A percentile compares a stretch with the other conserved stretches of the same genome.
phyloP scores from a whole-genome alignment of 148 eudicot genomes.

The Chenopodium quinoa region DNA sequence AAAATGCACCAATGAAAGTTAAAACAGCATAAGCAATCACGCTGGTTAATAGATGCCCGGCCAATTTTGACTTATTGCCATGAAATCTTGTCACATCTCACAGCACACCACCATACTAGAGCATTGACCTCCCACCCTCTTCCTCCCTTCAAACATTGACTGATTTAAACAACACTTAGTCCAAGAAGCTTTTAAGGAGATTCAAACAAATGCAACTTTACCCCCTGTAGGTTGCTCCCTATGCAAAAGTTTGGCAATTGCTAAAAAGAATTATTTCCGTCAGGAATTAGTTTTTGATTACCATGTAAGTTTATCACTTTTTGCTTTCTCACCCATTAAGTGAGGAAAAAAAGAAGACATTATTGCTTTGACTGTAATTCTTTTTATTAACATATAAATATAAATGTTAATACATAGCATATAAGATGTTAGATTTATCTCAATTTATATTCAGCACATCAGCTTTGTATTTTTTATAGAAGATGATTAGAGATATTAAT shows the following conservation, averaged over 20 bases:
- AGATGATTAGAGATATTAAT: too few species aligned
- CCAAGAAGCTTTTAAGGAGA: background rate
- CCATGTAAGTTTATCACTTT: background rate
- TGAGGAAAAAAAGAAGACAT: too few species aligned
- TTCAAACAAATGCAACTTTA: background rate
- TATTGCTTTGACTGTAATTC: too few species aligned
- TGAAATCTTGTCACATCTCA: background rate
- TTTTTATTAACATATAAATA: too few species aligned
- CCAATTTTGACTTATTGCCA: background rate
- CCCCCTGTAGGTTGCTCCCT: background rate
- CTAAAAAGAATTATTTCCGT: background rate
- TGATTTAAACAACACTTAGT: background rate
- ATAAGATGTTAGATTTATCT: too few species aligned
- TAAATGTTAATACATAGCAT: too few species aligned
- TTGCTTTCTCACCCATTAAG: background rate
- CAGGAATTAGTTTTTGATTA: background rate
- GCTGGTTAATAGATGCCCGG: background rate
- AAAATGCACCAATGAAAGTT: background rate
- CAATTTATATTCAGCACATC: too few species aligned
- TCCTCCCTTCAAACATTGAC: background rate
- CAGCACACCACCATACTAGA: background rate
- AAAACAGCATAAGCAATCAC: background rate
- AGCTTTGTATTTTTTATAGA: too few species aligned
- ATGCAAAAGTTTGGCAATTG: background rate
- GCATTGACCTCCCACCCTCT: background rate